Base-by-base conservation (phyloP, 805 yeast species). In the Tetrapisispora nanseiensis region DNA sequence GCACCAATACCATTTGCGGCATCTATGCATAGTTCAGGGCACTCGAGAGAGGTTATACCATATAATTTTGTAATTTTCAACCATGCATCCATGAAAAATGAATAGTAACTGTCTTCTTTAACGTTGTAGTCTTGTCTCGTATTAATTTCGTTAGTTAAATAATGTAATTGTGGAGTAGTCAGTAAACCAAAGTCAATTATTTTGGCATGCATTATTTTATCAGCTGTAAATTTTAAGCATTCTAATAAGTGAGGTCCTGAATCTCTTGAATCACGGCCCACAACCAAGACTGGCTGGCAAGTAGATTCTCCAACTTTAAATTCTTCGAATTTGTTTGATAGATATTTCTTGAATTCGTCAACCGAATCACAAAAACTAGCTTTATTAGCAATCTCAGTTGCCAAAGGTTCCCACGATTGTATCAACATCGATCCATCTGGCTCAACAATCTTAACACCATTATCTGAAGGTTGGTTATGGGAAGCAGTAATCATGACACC, bases 401-500 rank as follows among this genome's bases (percentile, higher is more conserved):
- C 95, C 47, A 76, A 66, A 0, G 70, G 64, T 57, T 92, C 98
- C 98, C 98, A 92, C 6, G 70, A 53, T 41, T 78, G 76, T 43
- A 76, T 82, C 51, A 89, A 71, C 97, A 89, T 89, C 48, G 83
- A 86, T 21, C 97, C 97, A 58, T 72, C 65, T 1, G 97, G 97
- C 51, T 90, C 97, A 20, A 90, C 86, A n/a, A 92, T 71, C 63
- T 90, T 90, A 39, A 86, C 90, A 23, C 96, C 96, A 53, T 86
- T 86, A 59, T 89, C 97, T 33, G 69, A 69, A 0, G 97, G 95
- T 0, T 96, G 96, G 55, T 87, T 87, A 62, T 87, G 97, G 0
- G 95, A 83, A 0, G 96, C 97, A 1, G 97, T 92, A 55, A 92
- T 80, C 97, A 92, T 90, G 11, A 89, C 81, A n/a, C 98, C 98